Percentiles rank a stretch among this genome's conserved stretches.
Conservation (phyloP, 495 filamentous ascomycete genomes). For the Penicillium herquei region DNA sequence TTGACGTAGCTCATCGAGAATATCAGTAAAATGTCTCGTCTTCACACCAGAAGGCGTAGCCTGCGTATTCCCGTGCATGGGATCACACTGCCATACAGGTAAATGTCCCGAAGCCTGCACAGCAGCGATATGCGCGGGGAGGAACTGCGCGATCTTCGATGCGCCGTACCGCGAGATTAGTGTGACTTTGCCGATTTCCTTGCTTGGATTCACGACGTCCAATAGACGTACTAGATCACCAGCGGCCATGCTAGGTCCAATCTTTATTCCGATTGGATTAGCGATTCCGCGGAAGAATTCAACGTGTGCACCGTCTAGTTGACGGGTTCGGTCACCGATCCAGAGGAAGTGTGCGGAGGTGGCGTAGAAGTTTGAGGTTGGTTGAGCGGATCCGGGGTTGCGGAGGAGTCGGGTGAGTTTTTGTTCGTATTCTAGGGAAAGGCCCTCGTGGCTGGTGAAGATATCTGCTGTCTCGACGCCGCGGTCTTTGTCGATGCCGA, state of each 20-base stretch:
- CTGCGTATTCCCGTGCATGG: constrained; percentile 83
- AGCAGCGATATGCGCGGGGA: constrained; percentile 81
- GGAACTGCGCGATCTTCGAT: constrained; percentile 62
- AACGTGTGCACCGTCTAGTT: constrained; percentile 87
- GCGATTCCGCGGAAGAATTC: constrained; percentile 96
- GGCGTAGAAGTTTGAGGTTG: constrained; percentile 62
- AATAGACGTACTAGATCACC: constrained; percentile 74
- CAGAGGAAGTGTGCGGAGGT: constrained; percentile 97
- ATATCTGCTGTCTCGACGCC: constrained; percentile 88
- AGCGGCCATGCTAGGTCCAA: constrained; percentile 77
- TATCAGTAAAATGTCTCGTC: constrained; percentile 82
- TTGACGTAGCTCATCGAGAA: constrained; percentile 78
- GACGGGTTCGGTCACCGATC: constrained; percentile 95
- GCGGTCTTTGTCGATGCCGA: constrained; percentile 86
- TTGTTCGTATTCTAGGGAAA: constrained; percentile 94
- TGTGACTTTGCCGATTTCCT: constrained; percentile 86
- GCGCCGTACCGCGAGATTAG: constrained; percentile 95
- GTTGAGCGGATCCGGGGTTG: constrained; percentile 47
- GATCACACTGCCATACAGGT: constrained; percentile 97
- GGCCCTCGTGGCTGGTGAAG: constrained; percentile 91
- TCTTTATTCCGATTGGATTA: constrained; percentile 95
- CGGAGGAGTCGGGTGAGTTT: constrained; percentile 72
- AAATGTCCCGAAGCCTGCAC: constrained; percentile 71
- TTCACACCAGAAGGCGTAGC: constrained; percentile 72
- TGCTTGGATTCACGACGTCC: constrained; percentile 76